phyloP scores from a whole-genome alignment of 2,329 filamentous ascomycete genomes.

The Diaporthe ampelina region DNA sequence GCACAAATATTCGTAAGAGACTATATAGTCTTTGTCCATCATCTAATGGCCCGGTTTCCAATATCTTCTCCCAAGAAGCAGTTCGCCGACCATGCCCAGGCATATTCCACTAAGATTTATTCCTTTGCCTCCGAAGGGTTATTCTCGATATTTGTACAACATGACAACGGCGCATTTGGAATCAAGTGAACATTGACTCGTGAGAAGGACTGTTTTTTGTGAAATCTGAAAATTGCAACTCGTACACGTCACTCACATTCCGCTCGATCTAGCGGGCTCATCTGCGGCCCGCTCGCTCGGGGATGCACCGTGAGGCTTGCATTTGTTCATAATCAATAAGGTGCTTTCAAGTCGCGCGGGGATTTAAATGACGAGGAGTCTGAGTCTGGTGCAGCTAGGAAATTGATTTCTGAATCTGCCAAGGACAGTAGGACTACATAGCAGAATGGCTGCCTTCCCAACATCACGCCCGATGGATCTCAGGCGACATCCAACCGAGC shows the following conservation, averaged over 20 bases:
- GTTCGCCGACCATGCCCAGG: background rate
- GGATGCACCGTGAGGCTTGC: background rate
- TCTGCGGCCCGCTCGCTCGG: no score
- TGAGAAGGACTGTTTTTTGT: background rate
- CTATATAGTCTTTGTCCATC: background rate
- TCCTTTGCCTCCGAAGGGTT: background rate
- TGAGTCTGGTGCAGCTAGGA: no score
- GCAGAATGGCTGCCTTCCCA: background rate
- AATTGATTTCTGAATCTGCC: no score
- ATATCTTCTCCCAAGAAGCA: background rate
- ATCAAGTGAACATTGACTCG: background rate
- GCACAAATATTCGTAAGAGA: background rate
- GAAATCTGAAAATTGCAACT: background rate
- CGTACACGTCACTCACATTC: background rate
- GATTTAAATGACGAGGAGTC: no score
- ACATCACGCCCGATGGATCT: no score
- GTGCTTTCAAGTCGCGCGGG: no score
- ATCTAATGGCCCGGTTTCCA: background rate
- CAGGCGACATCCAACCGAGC: background rate
- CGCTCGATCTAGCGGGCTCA: no score
- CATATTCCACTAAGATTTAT: background rate
- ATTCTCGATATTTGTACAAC: background rate
- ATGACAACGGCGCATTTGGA: background rate
- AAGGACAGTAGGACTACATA: background rate
- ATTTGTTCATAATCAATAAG: background rate